phyloP scores from a whole-genome alignment of 192 early-diverging fungal genomes.

The Neocallimastix lanati region DNA sequence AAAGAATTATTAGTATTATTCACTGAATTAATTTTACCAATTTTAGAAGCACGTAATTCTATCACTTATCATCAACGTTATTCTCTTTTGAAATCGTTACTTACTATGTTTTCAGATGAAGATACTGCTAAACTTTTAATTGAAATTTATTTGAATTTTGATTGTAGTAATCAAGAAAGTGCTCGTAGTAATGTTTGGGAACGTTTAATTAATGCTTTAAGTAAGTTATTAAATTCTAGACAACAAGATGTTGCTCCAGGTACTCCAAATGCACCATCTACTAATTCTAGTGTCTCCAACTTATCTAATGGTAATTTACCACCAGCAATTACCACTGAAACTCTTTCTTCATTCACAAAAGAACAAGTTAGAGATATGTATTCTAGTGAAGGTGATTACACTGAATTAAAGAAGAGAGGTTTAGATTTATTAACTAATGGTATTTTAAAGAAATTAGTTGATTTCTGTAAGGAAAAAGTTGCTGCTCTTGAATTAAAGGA shows the following conservation, averaged over 20 bases:
- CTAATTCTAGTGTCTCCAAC: conserved; percentile 1
- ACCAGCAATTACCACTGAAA: conserved; percentile 28
- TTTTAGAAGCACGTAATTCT: conserved; percentile 54
- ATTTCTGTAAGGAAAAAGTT: conserved; percentile 15
- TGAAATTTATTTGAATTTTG: conserved; percentile 88
- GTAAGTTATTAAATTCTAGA: conserved; percentile 15
- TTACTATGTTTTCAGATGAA: conserved; percentile 39
- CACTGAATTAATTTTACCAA: conserved; percentile 74
- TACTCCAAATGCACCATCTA: not conserved
- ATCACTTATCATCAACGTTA: conserved; percentile 50
- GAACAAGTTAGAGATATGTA: conserved; percentile 33
- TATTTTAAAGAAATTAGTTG: conserved; percentile 20
- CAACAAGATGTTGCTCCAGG: not conserved
- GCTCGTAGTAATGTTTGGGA: conserved; percentile 75
- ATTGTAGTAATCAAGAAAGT: conserved; percentile 61
- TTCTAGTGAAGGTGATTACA: conserved; percentile 24
- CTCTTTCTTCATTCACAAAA: conserved; percentile 22
- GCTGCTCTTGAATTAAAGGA: conserved; percentile 1
- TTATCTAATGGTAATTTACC: conserved; percentile 4
- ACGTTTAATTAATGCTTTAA: conserved; percentile 53
- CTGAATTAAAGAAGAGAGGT: conserved; percentile 26
- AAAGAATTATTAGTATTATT: conserved; percentile 78
- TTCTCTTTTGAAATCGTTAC: conserved; percentile 50
- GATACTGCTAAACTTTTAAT: conserved; percentile 52
- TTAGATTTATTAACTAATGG: conserved; percentile 30